These are phyloP conservation scores for Rhodofomes roseus DNA, from an alignment of 1,284 basidiomycete genomes.

Conservation along the genomic window DNA sequence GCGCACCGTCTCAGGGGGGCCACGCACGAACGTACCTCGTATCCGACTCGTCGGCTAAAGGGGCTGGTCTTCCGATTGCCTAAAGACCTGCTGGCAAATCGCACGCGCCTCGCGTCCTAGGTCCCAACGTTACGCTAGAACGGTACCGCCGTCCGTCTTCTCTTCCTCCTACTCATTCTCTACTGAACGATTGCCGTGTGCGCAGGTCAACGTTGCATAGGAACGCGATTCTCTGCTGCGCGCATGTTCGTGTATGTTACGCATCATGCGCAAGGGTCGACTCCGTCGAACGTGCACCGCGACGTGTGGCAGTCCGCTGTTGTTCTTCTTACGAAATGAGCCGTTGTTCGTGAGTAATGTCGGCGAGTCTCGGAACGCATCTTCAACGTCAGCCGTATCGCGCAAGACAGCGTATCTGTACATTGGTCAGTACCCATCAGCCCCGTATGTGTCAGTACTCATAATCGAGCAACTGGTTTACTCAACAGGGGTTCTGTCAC, in stretches of 20 bases:
- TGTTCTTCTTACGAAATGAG: neutral
- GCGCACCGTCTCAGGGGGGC: neutral
- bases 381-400: neutral
- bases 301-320: too few species aligned
- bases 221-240: neutral
- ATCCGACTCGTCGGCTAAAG: neutral
- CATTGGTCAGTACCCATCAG: neutral
- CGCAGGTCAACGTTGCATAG: neutral
- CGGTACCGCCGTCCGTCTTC: neutral
- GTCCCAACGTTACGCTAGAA: constrained; percentile 1
- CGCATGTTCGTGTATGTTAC: neutral
- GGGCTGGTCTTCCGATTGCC: neutral
- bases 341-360: neutral
- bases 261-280: neutral
- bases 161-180: neutral
- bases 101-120: neutral
- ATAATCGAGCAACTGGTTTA: neutral
- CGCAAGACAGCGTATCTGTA: too few species aligned
- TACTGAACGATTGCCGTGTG: neutral
- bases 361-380: neutral
- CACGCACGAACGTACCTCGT: neutral
- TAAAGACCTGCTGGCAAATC: neutral
- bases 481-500: neutral
- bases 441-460: neutral
- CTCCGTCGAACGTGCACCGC: neutral